phyloP scores from a whole-genome alignment of 1,284 basidiomycete species.

The Grifola frondosa region DNA sequence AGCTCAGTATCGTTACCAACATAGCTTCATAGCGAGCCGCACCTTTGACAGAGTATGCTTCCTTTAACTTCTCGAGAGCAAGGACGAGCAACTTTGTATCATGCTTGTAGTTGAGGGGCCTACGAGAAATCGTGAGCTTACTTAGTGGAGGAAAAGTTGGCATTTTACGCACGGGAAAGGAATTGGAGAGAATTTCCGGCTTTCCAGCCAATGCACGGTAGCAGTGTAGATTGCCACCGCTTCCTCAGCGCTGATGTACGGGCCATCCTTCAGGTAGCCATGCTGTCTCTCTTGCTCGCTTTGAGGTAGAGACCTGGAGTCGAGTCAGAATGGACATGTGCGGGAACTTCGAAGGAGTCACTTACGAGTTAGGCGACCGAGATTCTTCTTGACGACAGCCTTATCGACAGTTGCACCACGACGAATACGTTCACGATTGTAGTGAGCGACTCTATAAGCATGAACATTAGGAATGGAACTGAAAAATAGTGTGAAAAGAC shows the following conservation, averaged over 20 bases:
- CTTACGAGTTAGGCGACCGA: conserved; percentile 83
- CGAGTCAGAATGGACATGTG: conserved; percentile 11
- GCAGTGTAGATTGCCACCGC: conserved; percentile 97
- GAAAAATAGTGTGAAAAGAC: too few species aligned
- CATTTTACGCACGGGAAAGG: conserved; percentile 79
- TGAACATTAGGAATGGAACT: conserved; percentile 1
- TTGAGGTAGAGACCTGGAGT: conserved; percentile 84
- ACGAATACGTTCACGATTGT: conserved; percentile 92
- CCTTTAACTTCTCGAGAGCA: conserved; percentile 94
- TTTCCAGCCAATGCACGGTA: conserved; percentile 97
- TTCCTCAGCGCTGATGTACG: conserved; percentile 96
- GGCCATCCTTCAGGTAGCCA: conserved; percentile 95
- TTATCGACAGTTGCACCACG: conserved; percentile 99
- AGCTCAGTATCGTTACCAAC: too few species aligned
- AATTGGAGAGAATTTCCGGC: conserved; percentile 94
- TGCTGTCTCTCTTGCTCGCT: conserved; percentile 97
- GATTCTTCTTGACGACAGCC: conserved; percentile 96
- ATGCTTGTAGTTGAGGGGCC: conserved; percentile 95
- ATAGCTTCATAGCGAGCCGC: too few species aligned
- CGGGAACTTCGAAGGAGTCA: conserved; percentile 13
- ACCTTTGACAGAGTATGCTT: conserved; percentile 97
- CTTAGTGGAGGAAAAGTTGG: conserved; percentile 2
- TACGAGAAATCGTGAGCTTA: conserved; percentile 26
- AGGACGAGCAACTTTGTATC: conserved; percentile 95
- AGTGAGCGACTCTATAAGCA: conserved; percentile 73